Conservation (phyloP, 805 yeast species). For the Scheffersomyces lignosus region DNA sequence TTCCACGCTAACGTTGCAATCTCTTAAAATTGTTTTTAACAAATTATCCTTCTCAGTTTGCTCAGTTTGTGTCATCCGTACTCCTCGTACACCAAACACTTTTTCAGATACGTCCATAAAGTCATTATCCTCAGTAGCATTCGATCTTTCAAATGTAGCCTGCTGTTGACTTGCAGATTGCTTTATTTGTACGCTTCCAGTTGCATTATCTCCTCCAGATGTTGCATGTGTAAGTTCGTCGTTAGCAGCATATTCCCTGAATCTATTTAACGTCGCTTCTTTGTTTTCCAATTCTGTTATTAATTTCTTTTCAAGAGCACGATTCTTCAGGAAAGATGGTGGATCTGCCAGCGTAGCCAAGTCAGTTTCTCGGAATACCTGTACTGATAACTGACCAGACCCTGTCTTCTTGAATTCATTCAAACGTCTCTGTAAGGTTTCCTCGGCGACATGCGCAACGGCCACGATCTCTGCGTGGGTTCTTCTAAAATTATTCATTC, state of each 20-base stretch:
- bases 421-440: conserved; percentile 85
- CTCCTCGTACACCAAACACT: not conserved
- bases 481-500: conserved; percentile 94
- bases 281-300: conserved; percentile 29
- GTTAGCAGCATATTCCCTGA: conserved; percentile 10
- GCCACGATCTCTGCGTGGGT: conserved; percentile 93
- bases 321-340: conserved; percentile 73
- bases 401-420: conserved; percentile 82
- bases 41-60: conserved; percentile 14
- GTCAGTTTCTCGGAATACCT: conserved; percentile 62
- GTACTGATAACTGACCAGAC: conserved; percentile 71
- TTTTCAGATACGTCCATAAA: too few relatives aligned
- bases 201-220: conserved; percentile 9
- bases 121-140: too few relatives aligned
- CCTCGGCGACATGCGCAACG: conserved; percentile 93
- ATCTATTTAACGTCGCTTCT: conserved; percentile 3
- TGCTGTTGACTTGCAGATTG: not conserved
- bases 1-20: conserved; percentile 29
- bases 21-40: conserved; percentile 28
- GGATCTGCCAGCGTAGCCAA: conserved; percentile 60
- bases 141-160: too few relatives aligned
- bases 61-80: not conserved
- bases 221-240: conserved; percentile 21
- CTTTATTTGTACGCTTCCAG: too few relatives aligned
- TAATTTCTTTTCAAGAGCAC: conserved; percentile 48